Evolutionary conservation across 2,329 filamentous ascomycete species (phyloP).

Genomic region (Neocucurbitaria cava): DNA sequence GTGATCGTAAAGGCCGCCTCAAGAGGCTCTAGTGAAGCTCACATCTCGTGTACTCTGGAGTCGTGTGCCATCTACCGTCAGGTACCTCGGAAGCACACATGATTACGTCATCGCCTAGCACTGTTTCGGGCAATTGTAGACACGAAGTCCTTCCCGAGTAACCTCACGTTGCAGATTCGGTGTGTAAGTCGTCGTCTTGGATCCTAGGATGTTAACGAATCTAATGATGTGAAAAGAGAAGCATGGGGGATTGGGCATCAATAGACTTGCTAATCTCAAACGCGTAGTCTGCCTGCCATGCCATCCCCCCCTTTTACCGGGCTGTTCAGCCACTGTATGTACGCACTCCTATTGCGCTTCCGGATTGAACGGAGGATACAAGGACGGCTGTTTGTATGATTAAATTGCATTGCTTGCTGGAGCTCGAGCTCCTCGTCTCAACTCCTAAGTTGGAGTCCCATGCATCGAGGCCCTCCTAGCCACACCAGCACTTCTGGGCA

Average conservation of each 20-base stretch:
- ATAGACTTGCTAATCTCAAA: too few relatives aligned
- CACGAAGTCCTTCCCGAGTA: background rate
- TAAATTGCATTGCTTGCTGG: background rate
- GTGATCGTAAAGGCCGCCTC: conserved; percentile 13
- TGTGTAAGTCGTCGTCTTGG: background rate
- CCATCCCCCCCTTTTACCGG: too few relatives aligned
- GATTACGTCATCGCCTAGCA: conserved; percentile 23
- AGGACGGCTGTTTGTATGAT: too few relatives aligned
- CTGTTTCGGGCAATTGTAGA: conserved; percentile 19
- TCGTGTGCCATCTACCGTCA: conserved; percentile 10
- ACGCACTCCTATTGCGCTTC: background rate
- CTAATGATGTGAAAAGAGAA: too few relatives aligned
- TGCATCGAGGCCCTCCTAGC: background rate
- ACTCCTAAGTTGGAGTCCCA: background rate
- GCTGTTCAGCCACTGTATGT: background rate
- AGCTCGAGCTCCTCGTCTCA: background rate
- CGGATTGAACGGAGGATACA: too few relatives aligned
- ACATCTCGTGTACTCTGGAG: conserved; percentile 7
- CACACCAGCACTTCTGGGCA: background rate
- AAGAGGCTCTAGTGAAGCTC: conserved; percentile 15
- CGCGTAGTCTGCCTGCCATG: too few relatives aligned
- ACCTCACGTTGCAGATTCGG: background rate
- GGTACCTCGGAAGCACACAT: conserved; percentile 8
- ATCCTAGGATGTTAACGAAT: background rate
- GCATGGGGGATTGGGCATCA: too few relatives aligned